Conservation (phyloP, 345 rosid genomes). For the Geranium brycei region DNA sequence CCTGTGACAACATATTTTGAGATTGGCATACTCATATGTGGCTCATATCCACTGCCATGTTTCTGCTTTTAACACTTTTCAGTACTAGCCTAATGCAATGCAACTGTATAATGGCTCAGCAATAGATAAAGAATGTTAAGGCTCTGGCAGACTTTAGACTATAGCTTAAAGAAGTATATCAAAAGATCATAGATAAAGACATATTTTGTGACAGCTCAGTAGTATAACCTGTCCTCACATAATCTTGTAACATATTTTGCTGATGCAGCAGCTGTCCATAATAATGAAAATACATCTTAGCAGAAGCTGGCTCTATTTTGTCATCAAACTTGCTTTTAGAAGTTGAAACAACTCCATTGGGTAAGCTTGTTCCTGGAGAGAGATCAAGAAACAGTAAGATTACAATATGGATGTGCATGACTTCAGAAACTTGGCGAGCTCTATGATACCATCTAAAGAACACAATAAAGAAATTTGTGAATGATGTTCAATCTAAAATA, state of each 20-base stretch:
- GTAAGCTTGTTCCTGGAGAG: slow-evolving; percentile 28
- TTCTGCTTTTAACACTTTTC: neutral
- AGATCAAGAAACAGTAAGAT: slow-evolving; percentile 6
- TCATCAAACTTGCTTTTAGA: slow-evolving; percentile 69
- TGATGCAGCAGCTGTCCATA: slow-evolving; percentile 94
- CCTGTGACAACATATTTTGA: slow-evolving; percentile 33
- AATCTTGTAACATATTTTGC: slow-evolving; percentile 98
- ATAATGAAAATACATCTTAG: slow-evolving; percentile 98
- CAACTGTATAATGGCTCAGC: too few relatives aligned
- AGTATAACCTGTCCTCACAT: slow-evolving; percentile 84
- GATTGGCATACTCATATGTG: neutral
- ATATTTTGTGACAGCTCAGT: neutral
- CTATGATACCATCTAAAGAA: too few relatives aligned
- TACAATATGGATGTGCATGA: neutral
- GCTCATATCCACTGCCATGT: neutral
- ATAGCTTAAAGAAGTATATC: too few relatives aligned
- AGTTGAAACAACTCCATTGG: slow-evolving; percentile 42
- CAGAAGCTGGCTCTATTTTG: slow-evolving; percentile 83
- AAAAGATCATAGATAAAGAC: too few relatives aligned
- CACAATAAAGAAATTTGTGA: too few relatives aligned
- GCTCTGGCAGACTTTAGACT: too few relatives aligned
- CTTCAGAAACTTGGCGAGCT: too few relatives aligned
- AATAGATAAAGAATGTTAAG: too few relatives aligned
- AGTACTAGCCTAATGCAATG: too few relatives aligned
- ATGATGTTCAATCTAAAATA: too few relatives aligned